Evolutionary conservation across 768 basidiomycete species (phyloP).

Genomic region (Kwoniella europaea): DNA sequence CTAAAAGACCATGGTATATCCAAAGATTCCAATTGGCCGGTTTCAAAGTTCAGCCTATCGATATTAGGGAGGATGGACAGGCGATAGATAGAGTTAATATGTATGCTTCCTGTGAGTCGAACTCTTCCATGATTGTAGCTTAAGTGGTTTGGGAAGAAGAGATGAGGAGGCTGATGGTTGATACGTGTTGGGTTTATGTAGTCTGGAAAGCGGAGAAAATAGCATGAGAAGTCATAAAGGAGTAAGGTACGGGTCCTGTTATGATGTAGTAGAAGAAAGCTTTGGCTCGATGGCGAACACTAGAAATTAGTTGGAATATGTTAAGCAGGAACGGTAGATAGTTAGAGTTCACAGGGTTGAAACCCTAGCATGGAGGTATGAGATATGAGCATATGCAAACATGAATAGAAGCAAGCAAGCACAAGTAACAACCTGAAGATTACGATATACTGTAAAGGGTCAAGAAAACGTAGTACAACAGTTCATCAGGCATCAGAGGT

Average conservation of each 20-base stretch:
- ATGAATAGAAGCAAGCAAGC: not conserved
- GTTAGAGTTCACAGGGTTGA: not conserved
- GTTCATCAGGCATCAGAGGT: not conserved
- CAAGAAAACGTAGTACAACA: not conserved
- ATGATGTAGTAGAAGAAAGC: too few relatives aligned
- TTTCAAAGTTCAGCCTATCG: slow-evolving; percentile 62
- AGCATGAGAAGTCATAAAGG: not conserved
- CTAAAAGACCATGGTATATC: slow-evolving; percentile 71
- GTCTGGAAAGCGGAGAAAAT: slow-evolving; percentile 53
- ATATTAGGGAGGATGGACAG: slow-evolving; percentile 63
- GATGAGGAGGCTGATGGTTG: not conserved
- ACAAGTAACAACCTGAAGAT: not conserved
- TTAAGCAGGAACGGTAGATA: not conserved
- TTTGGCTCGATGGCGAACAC: not conserved
- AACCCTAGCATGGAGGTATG: not conserved
- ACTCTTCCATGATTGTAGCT: not conserved
- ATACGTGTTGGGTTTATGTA: not conserved
- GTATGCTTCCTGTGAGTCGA: slow-evolving; percentile 60
- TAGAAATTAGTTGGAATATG: not conserved
- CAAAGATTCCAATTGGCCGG: slow-evolving; percentile 65
- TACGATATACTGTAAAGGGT: not conserved
- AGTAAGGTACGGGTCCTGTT: too few relatives aligned
- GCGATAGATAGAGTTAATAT: slow-evolving; percentile 75
- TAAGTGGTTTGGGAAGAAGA: not conserved
- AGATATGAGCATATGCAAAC: not conserved